Base-by-base conservation (phyloP, 345 rosid species). In the Microthlaspi erraticum region DNA sequence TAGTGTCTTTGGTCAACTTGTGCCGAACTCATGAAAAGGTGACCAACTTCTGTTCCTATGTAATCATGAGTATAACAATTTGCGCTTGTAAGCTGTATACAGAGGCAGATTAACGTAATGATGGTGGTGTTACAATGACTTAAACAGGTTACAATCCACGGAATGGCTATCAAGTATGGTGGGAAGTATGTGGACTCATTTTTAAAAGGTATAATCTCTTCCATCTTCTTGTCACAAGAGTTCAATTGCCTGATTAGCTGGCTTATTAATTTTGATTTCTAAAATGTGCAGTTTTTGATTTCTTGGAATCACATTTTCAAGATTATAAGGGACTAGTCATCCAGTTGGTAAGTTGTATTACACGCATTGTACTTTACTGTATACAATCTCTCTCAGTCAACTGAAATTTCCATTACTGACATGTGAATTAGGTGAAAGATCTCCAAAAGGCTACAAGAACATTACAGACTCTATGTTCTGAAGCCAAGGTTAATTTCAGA, bases 371-470 rank as follows among this genome's bases (percentile, higher is more conserved):
- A 23, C 12, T 65, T 42, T 23, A 14, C 46, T n/a, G 1, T 44
- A 36, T n/a, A n/a, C n/a, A n/a, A n/a, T 31, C 38, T 41, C 60
- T 52, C 55, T 18, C 23, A 56, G 59, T 17, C 50, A 32, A 64
- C 23, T 62, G 20, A 72, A 65, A 6, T 29, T 31, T 56, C 11
- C 8, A 39, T 38, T n/a, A 74, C 46, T 49, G 62, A 59, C 13
- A 66, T 74, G 20, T 55, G 13, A 56, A 58, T 72, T 34, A 92
- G 96, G 87, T 92, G 61, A 89, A 64, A 74, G 96, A 89, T 73
- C 90, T 92, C 69, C 96, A 92, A 61, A 92, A 86, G 80, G 98
- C 93, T 51, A 92, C 93, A 65, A 83, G 93, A 80, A 89, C 90
- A 29, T 81, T 89, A 73, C 98, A 92, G 83, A 86, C 95, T 55